Conservation (phyloP, 306 rosid species). For the Myrica gale region DNA sequence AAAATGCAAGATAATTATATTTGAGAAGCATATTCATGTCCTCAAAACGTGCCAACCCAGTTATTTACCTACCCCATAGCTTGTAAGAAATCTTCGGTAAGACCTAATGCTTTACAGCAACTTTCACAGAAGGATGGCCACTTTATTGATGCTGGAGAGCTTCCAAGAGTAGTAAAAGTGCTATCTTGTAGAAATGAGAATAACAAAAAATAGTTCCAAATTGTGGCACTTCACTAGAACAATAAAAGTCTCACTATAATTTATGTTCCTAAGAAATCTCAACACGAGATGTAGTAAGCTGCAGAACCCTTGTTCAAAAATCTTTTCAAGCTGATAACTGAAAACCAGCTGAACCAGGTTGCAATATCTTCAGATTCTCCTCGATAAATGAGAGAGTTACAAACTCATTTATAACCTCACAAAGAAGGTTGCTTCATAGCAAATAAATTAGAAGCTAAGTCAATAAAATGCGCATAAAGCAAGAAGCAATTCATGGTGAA, state of each 20-base stretch:
- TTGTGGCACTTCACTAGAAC: neutral
- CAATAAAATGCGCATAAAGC: neutral
- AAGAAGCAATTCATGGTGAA: too few species aligned
- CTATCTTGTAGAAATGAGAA: neutral
- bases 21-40: neutral
- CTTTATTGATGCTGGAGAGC: neutral
- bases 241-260: neutral
- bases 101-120: neutral
- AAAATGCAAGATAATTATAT: neutral
- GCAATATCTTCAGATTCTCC: neutral
- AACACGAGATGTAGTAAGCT: neutral
- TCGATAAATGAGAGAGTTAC: neutral
- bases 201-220: neutral
- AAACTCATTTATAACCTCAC: neutral
- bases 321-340: neutral
- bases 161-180: neutral
- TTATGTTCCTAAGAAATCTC: neutral
- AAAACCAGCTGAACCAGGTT: neutral
- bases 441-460: neutral
- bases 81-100: neutral
- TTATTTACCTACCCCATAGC: too few species aligned
- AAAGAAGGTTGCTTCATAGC: neutral
- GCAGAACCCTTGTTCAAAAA: neutral
- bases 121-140: neutral
- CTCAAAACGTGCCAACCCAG: neutral